Evolutionary conservation across 345 rosid genomes (phyloP).

Genomic region (Populus euphratica): DNA sequence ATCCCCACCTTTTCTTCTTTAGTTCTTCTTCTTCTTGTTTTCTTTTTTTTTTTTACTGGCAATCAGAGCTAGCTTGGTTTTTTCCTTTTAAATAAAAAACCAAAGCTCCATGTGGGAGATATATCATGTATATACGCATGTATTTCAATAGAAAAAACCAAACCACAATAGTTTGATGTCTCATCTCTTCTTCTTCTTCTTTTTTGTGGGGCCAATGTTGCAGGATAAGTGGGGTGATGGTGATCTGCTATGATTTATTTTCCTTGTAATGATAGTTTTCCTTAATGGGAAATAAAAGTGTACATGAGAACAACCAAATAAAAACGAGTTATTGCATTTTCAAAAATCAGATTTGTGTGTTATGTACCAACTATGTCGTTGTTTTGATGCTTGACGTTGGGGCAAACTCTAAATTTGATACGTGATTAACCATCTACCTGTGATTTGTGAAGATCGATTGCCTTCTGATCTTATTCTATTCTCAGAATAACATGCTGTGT

Average conservation of each 20-base stretch:
- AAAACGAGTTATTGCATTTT: neutral
- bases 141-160: neutral
- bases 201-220: neutral
- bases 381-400: neutral
- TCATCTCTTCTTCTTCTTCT: neutral
- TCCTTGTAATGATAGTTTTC: neutral
- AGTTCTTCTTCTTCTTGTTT: too few relatives aligned
- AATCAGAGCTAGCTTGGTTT: slow-evolving; percentile 31
- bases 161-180: neutral
- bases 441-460: too few relatives aligned
- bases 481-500: too few relatives aligned
- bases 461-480: too few relatives aligned
- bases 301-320: neutral
- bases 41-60: neutral
- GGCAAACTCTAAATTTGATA: neutral
- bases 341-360: neutral
- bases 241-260: neutral
- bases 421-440: too few relatives aligned
- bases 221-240: neutral
- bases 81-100: slow-evolving; percentile 43
- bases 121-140: neutral
- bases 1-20: neutral
- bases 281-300: neutral
- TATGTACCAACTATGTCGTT: neutral
- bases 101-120: slow-evolving; percentile 23